Evolutionary conservation across 345 rosid species (phyloP).

Genomic region (Pistacia atlantica): DNA sequence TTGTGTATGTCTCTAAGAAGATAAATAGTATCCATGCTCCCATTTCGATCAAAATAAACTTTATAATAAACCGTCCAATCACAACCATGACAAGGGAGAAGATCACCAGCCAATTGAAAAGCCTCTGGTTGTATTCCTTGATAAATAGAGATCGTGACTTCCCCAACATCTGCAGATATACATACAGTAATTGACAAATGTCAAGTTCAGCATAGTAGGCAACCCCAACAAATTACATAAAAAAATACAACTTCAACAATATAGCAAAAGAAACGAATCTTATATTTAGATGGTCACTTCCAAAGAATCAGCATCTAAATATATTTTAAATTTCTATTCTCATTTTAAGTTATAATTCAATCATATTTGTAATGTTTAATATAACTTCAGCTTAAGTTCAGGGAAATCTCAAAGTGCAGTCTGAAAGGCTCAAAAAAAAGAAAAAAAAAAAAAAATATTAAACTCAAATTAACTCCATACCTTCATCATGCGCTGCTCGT

Average conservation of each 20-base stretch:
- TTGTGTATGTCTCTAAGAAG: conserved; percentile 94
- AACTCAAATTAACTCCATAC: conserved; percentile 31
- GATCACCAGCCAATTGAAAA: conserved; percentile 97
- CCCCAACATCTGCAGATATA: conserved; percentile 76
- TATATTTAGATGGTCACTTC: neutral
- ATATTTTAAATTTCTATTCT: neutral
- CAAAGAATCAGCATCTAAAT: neutral
- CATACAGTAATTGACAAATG: neutral
- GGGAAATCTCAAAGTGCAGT: neutral
- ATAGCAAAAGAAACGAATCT: neutral
- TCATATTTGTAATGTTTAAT: neutral
- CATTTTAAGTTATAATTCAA: neutral
- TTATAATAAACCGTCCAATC: conserved; percentile 85
- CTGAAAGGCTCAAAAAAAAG: neutral
- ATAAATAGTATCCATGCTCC: conserved; percentile 94
- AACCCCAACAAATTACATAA: neutral
- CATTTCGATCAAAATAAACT: conserved; percentile 88
- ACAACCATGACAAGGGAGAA: conserved; percentile 96
- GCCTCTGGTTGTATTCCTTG: conserved; percentile 93
- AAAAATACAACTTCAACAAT: neutral
- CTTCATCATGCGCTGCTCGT: conserved; percentile 88
- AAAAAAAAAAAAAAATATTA: neutral
- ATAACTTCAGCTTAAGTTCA: neutral
- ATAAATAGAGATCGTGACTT: conserved; percentile 78
- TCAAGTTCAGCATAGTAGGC: neutral